phyloP scores from a whole-genome alignment of 208 protist species.

The Wallacemonas rigidus region DNA sequence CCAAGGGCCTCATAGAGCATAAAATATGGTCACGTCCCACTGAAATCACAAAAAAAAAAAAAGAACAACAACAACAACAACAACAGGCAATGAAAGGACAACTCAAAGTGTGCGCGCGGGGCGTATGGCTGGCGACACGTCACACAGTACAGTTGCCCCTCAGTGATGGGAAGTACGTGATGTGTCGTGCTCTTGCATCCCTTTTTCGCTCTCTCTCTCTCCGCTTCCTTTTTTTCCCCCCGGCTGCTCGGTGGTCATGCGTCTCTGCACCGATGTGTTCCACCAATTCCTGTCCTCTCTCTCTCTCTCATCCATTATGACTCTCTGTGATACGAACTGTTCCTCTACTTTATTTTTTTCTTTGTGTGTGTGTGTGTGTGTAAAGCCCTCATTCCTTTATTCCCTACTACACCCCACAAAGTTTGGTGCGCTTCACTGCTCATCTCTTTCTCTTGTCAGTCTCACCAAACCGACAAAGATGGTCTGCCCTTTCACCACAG shows the following conservation, averaged over 20 bases:
- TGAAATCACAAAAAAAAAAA: slow-evolving; percentile 11
- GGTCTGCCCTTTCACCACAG: slow-evolving; percentile 47
- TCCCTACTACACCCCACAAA: too few species aligned
- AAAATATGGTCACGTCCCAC: neutral
- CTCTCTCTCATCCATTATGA: neutral
- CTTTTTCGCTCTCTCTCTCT: neutral
- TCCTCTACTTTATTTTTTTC: too few species aligned
- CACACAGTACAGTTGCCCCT: too few species aligned
- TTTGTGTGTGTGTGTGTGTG: too few species aligned
- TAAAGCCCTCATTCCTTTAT: too few species aligned
- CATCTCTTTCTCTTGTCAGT: neutral
- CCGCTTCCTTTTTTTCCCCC: slow-evolving; percentile 3
- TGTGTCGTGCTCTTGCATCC: too few species aligned
- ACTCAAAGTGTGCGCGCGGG: too few species aligned
- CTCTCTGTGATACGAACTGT: too few species aligned
- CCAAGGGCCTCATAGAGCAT: neutral
- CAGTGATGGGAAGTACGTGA: too few species aligned
- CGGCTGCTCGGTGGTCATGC: neutral
- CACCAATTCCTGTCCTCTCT: neutral
- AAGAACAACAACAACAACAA: neutral
- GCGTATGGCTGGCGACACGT: too few species aligned
- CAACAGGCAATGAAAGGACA: too few species aligned
- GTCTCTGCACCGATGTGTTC: too few species aligned
- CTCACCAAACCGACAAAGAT: slow-evolving; percentile 7
- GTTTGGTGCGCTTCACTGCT: slow-evolving; percentile 6